Base-by-base conservation (phyloP, 345 rosid genomes). In the Viola odorata region DNA sequence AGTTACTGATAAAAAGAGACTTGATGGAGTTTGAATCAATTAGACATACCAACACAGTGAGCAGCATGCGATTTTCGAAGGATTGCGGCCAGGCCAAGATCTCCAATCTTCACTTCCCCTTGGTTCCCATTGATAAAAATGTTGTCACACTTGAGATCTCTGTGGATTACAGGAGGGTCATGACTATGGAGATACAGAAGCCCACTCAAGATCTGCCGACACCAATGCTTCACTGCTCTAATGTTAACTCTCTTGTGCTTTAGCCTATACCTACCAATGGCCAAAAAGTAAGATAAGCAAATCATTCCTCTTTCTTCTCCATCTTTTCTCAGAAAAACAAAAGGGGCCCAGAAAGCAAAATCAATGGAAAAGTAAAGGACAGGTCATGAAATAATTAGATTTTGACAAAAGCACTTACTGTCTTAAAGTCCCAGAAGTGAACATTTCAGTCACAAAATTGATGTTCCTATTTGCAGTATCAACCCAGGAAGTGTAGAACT, bases 141-240 rank as follows among this genome's bases (percentile, higher is more conserved):
- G 62, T 92, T 92, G 66, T 92, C 98, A 69, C 98, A 91, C 77
- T 91, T 91, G 55, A 91, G 91, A 85, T 91, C 98, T 78, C 98
- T 80, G 32, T 91, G 98, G 47, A 91, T 91, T 77, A 91, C 90
- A 12, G 98, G 98, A 17, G 98, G 96, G 64, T 89, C 85, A 70
- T 72, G 91, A 73, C 75, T 80, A 63, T 89, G 98, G 57, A 92
- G 94, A 77, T 92, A 92, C 41, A 70, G 74, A 57, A 92, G 85
- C 15, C 96, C 96, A 54, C 66, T 80, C 71, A 92, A 79, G 80
- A 92, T 89, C 83, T 89, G 96, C 72, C 96, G 80, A 72, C 91
- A 91, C 96, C 96, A 91, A 72, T 87, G 81, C 84, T 89, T 89
- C 78, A 91, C 86, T 0, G 88, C 96, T 75, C 94, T 84, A 56